A percentile compares a stretch with the other conserved stretches of the same genome.
These are phyloP conservation scores for Pyricularia sp. DNA, from an alignment of 2,329 filamentous ascomycete species.

Conservation along the genomic window DNA sequence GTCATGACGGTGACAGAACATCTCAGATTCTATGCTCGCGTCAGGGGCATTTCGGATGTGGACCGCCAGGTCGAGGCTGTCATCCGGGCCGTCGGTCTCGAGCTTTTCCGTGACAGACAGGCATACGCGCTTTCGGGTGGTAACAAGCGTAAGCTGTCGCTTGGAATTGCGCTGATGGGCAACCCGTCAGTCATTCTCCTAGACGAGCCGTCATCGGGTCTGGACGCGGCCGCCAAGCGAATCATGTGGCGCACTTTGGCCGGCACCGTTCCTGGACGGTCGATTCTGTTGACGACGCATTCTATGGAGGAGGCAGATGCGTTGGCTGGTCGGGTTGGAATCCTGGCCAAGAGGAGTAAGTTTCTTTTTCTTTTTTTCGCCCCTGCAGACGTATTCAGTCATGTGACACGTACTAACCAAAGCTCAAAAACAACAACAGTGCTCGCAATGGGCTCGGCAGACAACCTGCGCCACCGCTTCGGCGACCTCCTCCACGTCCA, in stretches of 20 bases:
- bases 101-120: conserved; percentile 62
- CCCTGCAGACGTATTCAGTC: background rate
- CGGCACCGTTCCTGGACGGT: conserved; percentile 65
- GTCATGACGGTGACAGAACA: conserved; percentile 85
- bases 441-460: conserved; percentile 72
- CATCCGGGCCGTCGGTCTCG: conserved; percentile 70
- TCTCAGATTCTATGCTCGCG: conserved; percentile 75
- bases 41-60: conserved; percentile 68
- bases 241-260: conserved; percentile 87
- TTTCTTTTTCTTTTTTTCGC: background rate
- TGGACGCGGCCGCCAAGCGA: conserved; percentile 84
- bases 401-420: background rate
- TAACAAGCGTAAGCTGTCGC: conserved; percentile 84
- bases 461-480: conserved; percentile 62
- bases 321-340: conserved; percentile 72
- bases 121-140: conserved; percentile 76
- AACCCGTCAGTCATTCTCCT: conserved; percentile 81
- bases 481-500: conserved; percentile 77
- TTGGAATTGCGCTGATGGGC: conserved; percentile 87
- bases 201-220: conserved; percentile 80
- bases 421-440: conserved; percentile 32
- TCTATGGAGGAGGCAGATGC: conserved; percentile 94
- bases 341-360: conserved; percentile 57
- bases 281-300: conserved; percentile 82
- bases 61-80: conserved; percentile 70